These are phyloP conservation scores for Schizochytrium sp. DNA, from an alignment of 108 stramenopile genomes.

Conservation along the genomic window DNA sequence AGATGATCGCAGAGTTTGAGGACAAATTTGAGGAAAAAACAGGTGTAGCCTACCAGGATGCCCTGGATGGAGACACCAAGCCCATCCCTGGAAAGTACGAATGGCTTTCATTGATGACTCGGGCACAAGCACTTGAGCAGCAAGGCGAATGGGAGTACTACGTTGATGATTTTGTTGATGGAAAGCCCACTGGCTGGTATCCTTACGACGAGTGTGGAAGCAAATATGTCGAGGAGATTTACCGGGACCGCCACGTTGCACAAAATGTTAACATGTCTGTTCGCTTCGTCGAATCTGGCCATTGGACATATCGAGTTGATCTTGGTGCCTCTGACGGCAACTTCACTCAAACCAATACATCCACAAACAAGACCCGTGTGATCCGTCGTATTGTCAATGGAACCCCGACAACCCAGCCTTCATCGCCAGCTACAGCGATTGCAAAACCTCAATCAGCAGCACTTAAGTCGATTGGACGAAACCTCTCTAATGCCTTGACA, in stretches of 20 bases:
- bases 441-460: too few species aligned
- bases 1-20: conserved; percentile 62
- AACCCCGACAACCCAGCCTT: background rate
- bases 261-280: conserved; percentile 61
- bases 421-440: too few species aligned
- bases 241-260: conserved; percentile 61
- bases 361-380: conserved; percentile 60
- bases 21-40: conserved; percentile 71
- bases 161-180: conserved; percentile 72
- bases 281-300: conserved; percentile 68
- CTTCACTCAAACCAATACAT: conserved; percentile 63
- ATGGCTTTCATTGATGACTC: conserved; percentile 59
- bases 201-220: conserved; percentile 66
- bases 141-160: conserved; percentile 72
- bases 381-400: conserved; percentile 61
- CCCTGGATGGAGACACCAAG: conserved; percentile 45
- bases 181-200: conserved; percentile 76
- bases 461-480: too few species aligned
- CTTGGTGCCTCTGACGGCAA: conserved; percentile 66
- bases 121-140: conserved; percentile 42
- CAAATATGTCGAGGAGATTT: conserved; percentile 67
- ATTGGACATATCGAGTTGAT: conserved; percentile 69
- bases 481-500: too few species aligned
- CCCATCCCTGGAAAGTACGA: conserved; percentile 67
- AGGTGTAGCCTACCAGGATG: conserved; percentile 70